Evolutionary conservation across 805 yeast species (phyloP), one percentile per base, ranked within the genome.

Genomic region (Spathaspora boniae): DNA sequence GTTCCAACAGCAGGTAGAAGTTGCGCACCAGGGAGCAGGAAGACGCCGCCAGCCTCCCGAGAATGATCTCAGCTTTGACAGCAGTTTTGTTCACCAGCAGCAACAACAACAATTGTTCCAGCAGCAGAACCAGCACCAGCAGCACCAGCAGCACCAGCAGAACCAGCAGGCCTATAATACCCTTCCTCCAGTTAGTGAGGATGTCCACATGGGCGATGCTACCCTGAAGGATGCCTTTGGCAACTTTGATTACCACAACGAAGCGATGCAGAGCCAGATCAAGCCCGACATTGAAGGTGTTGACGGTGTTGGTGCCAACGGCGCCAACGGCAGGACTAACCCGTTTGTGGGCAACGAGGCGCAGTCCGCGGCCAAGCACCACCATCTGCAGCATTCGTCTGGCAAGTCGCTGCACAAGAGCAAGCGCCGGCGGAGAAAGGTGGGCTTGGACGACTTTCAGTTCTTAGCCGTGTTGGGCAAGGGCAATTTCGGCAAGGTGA

Each of bases 401-500:
- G 22, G 24, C 23, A 59, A 30, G 46, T 32, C 56, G n/a, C 45
- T 56, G n/a, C 12, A 49, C 15, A 60, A 52, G 38, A 44, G 51
- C 12, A 60, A 49, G 40, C 58, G 57, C 34, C 65, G 64, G 48
- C 78, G 86, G 47, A 78, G 83, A 51, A 82, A 80, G 58, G 78
- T 89, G 37, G 97, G 98, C 0, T 72, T 93, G 38, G 98, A 93
- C 58, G 98, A 93, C 61, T 93, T 93, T 72, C 83, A 86, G 48
- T 84, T 93, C 53, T 64, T 93, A 47, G 95, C 97, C 7, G 98
- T 93, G 7, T 72, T 93, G 40, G 99, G 99, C 50, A 93, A 89
- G 58, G 99, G 99, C 65, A 93, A 93, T 59, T 93, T 93, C 58
- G 99, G 99, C 62, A 93, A 93, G 56, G 98, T 93, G 38, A 86